A percentile compares a stretch with the other conserved stretches of the same genome.
Conservation (phyloP, 306 rosid species). For the Cucumis hystrix region DNA sequence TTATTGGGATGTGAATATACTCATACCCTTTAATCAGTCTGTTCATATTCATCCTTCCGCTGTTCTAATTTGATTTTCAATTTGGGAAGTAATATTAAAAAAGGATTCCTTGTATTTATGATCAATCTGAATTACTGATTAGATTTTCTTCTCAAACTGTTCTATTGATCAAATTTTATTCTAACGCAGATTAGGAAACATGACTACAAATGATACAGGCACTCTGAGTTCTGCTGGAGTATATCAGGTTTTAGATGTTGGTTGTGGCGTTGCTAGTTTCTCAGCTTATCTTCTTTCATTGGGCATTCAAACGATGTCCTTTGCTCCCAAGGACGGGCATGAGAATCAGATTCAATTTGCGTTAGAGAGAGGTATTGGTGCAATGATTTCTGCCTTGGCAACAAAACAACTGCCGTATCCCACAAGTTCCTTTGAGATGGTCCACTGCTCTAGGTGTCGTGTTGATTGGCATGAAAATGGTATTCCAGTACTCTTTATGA, state of each 20-base stretch:
- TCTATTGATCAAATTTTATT: neutral
- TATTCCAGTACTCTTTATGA: conserved; percentile 11
- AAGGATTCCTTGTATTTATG: neutral
- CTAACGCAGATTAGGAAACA: conserved; percentile 60
- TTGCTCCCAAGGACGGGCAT: conserved; percentile 94
- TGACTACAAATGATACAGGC: conserved; percentile 66
- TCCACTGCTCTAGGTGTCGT: conserved; percentile 93
- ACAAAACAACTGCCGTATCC: conserved; percentile 88
- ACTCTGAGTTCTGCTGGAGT: conserved; percentile 70
- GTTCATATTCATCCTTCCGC: neutral
- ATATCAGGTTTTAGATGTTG: conserved; percentile 75
- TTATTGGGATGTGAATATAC: neutral
- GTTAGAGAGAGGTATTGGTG: conserved; percentile 80
- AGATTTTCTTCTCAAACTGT: neutral
- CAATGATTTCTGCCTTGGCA: conserved; percentile 80
- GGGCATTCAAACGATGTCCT: conserved; percentile 80
- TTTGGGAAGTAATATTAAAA: neutral
- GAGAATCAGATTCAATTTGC: conserved; percentile 97
- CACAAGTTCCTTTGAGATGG: conserved; percentile 73
- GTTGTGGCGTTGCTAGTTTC: conserved; percentile 98
- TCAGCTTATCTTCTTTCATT: conserved; percentile 81
- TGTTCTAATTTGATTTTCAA: neutral
- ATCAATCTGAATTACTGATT: neutral
- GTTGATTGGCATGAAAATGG: conserved; percentile 84
- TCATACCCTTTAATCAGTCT: neutral